Base-by-base conservation (phyloP, 2,329 filamentous ascomycete species). In the Aspergillus candidus region DNA sequence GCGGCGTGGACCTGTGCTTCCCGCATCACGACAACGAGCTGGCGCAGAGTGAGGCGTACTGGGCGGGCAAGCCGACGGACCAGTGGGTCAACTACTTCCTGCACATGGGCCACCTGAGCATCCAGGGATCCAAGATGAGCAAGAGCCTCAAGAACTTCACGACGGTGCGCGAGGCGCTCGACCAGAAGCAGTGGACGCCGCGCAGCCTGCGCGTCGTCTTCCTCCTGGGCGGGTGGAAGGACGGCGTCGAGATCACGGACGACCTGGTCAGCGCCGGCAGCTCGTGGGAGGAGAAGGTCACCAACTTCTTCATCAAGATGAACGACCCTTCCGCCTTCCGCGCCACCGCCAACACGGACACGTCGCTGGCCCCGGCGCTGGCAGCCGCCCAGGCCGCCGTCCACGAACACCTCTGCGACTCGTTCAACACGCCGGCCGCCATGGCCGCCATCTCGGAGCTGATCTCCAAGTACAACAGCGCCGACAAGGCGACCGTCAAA, bases 71-170 rank as follows among this genome's bases (percentile, higher is more conserved):
- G 35, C 69, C 72, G n/a, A 46, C 37, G 42, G 67, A 72, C 35
- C 87, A 87, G 47, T 95, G 91, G 91, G 86, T 95, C 40, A 94
- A 93, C 62, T 94, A 96, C 69, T 97, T 96, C 69, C 63, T 96
- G 12, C 91, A 96, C 62, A 96, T 94, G 84, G 91, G 91, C 0
- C 91, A 97, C 63, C 70, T 96, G 38, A 85, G 83, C 5, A 96
- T 97, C 45, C 80, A 84, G 18, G 90, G 91, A 0, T 88, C 83
- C 15, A 97, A 97, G 66, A 97, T 97, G 91, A 91, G 85, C 45
- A 97, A 97, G 67, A 88, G 83, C 12, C 70, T 97, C 45, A 96
- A 97, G 72, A 97, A 96, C 66, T 96, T 96, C 66, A 88, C 88
- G 33, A 95, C 91, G 0, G 94, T 97, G 50, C 79, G 88, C 27